These are phyloP conservation scores for Alternaria longipes DNA, from an alignment of 2,329 filamentous ascomycete species.

Conservation along the genomic window DNA sequence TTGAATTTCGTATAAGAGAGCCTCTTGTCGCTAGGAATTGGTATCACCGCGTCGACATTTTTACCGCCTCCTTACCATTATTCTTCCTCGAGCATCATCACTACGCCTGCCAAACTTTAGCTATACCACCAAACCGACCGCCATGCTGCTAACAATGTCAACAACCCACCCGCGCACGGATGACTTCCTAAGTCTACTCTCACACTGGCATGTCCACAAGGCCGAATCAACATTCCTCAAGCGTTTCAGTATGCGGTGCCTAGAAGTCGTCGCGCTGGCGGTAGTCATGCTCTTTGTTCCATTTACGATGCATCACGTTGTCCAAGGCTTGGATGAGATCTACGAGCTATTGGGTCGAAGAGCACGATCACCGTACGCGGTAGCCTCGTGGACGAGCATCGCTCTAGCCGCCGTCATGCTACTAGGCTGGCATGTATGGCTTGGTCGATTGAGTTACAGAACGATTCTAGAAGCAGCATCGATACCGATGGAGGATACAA, in stretches of 20 bases:
- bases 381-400: slow-evolving; percentile 2
- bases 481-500: not conserved
- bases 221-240: slow-evolving; percentile 7
- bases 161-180: slow-evolving; percentile 7
- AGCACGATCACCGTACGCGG: slow-evolving; percentile 25
- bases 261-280: slow-evolving; percentile 20
- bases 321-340: slow-evolving; percentile 21
- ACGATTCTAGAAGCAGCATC: slow-evolving; percentile 13
- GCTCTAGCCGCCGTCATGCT: slow-evolving; percentile 15
- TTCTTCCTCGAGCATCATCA: not conserved
- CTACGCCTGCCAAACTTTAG: not conserved
- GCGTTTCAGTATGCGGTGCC: slow-evolving; percentile 21
- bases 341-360: slow-evolving; percentile 27
- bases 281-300: slow-evolving; percentile 27
- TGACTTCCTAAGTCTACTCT: slow-evolving; percentile 1
- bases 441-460: slow-evolving; percentile 23
- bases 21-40: not conserved
- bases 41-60: not conserved
- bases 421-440: slow-evolving; percentile 26
- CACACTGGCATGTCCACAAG: slow-evolving; percentile 14
- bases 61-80: not conserved
- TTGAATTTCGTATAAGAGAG: not conserved
- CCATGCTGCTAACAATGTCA: slow-evolving; percentile 20
- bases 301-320: slow-evolving; percentile 22
- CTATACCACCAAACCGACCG: not conserved